Conservation (phyloP, 2,329 filamentous ascomycete species). For the Bipolaris cookei region DNA sequence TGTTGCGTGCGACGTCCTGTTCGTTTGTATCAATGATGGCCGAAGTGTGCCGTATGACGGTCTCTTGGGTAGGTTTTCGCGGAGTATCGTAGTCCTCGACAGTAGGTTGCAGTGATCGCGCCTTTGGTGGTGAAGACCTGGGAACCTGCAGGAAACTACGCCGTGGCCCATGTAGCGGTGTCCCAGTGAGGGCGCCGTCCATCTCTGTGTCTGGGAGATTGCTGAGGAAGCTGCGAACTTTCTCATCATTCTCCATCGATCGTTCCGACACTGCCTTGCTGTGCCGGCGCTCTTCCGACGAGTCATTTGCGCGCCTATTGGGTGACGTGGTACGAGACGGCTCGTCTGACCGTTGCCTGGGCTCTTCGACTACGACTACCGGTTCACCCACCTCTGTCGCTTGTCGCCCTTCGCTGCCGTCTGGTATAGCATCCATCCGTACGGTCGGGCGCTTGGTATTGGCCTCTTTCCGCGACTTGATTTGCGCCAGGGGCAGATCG, state of each 20-base stretch:
- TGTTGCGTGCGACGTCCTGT: slow-evolving; percentile 20
- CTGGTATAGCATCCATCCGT: slow-evolving; percentile 26
- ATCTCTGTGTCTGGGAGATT: slow-evolving; percentile 47
- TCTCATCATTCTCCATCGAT: slow-evolving; percentile 49
- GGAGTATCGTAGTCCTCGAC: slow-evolving; percentile 49
- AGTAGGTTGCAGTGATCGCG: slow-evolving; percentile 43
- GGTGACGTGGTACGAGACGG: slow-evolving; percentile 23
- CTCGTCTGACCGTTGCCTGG: slow-evolving; percentile 8
- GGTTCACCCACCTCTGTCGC: slow-evolving; percentile 29
- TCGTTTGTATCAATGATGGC: slow-evolving; percentile 21
- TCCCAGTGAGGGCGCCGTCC: slow-evolving; percentile 35
- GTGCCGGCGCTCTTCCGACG: slow-evolving; percentile 28
- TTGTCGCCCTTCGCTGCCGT: slow-evolving; percentile 20
- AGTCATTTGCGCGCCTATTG: slow-evolving; percentile 34
- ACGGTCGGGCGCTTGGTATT: slow-evolving; percentile 23
- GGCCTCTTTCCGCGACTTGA: slow-evolving; percentile 44
- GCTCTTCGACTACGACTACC: slow-evolving; percentile 25
- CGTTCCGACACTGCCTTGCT: slow-evolving; percentile 35
- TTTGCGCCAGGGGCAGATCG: slow-evolving; percentile 38
- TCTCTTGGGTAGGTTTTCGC: slow-evolving; percentile 45
- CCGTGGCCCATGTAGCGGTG: slow-evolving; percentile 34
- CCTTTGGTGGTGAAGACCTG: slow-evolving; percentile 33
- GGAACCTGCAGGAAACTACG: slow-evolving; percentile 39
- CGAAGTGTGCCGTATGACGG: slow-evolving; percentile 41
- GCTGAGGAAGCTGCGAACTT: slow-evolving; percentile 48